Base-by-base conservation (phyloP, 2,329 filamentous ascomycete genomes). In the Clarireedia hainanense region DNA sequence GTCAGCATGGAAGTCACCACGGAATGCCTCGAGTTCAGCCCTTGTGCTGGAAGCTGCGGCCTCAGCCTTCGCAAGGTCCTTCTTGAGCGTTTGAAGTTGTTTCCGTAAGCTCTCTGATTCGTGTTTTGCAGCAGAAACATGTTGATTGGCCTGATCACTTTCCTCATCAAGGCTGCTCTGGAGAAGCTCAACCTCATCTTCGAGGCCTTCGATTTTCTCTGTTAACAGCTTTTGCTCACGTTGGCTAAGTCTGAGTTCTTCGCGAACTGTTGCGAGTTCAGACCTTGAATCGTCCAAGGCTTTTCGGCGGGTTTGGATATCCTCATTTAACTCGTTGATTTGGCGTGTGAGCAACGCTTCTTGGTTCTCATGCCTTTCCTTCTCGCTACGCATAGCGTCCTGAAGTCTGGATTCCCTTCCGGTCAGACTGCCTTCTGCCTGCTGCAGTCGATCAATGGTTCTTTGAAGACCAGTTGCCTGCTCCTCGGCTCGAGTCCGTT, bases 131-230 rank as follows among this genome's bases (percentile, higher is more conserved):
- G 71, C 70, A 50, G 71, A 66, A 9, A 79, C 66, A 46, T 78
- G 75, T 40, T 75, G 70, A 15, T 73, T 79, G 5, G 79, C 78
- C 57, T 80, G 78, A 60, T 85, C 80, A 45, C 79, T 78, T 67
- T 86, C 84, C 50, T 88, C 84, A 50, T 72, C 70, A 12, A 73
- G 56, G 27, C 67, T 69, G n/a, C 68, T 70, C 67, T 90, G 86
- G 14, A 91, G 72, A 27, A 89, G 80, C 52, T 89, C 84, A n/a
- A 90, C 76, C 67, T 91, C 88, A 61, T 91, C 87, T 66, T 91
- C 86, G 20, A 91, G 69, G 6, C 78, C 77, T 56, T 86, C 80
- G 2, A 84, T 75, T 67, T 84, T 89, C 61, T 88, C 84, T 49
- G 76, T 75, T 58, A 88, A 76, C 0, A 76, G 68, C 61, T 83